Evolutionary conservation across 345 rosid genomes (phyloP), one percentile per base, ranked within the genome.

Genomic region (Arabis alpina): DNA sequence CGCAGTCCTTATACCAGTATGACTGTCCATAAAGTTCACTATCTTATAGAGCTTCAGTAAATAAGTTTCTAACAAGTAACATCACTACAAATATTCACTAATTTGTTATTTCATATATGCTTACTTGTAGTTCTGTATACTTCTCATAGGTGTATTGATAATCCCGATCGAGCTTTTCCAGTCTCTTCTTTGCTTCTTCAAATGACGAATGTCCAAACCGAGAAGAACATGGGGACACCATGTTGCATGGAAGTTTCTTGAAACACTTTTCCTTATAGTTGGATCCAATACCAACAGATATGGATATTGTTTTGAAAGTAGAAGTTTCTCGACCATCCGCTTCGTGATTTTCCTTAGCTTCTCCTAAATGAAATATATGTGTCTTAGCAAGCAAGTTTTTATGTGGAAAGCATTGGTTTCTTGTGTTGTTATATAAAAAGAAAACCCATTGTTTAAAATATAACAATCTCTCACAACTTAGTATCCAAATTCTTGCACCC

Each of bases 101-200:
- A 14, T 44, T 43, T 47, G 42, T 36, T 49, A 23, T 8, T 25
- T 19, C 9, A 36, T 64, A 32, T 15, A 49, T 64, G 56, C 56
- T 64, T 64, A 64, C 68, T 50, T 13, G 43, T 64, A 36, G 16
- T 49, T 64, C 45, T 37, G 45, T 64, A 32, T 64, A 64, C 34
- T 49, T 64, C 19, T 49, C 23, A 1, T 28, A 27, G 30, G 61
- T 4, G 52, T 66, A 61, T 7, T 54, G 71, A 54, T 68, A 68
- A 23, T 54, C 55, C 30, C 23, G 28, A 19, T 70, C 66, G 59
- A 70, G 74, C 66, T 70, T 58, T 37, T 48, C 3, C 66, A 57
- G 14, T 36, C 57, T 65, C 28, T n/a, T 60, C 16, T 37, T 34
- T 48, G 59, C 66, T 51, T 49, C 59, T 13, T 52, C 41, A 66